Base-by-base conservation (phyloP, 2,329 filamentous ascomycete species). In the Aspergillus persii region DNA sequence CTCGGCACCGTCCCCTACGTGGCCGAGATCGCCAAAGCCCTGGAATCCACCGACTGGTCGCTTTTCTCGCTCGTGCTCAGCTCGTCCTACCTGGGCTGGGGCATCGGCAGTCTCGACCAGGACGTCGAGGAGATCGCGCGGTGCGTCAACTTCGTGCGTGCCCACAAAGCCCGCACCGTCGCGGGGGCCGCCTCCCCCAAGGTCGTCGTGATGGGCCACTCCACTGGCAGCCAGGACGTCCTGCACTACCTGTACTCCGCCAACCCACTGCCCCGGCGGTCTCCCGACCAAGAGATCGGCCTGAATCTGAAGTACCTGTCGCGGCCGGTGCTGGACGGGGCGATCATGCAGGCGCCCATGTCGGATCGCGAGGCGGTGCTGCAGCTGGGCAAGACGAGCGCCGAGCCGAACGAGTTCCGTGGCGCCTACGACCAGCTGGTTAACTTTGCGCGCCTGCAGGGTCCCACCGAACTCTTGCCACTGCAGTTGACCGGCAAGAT, bases 271-370 rank as follows among this genome's bases (percentile, higher is more conserved):
- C 66, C 69, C 36, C 31, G 23, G 49, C 15, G 41, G 3, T 26
- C 39, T 12, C 33, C 63, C 68, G 49, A 68, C 69, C 5, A 71
- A 61, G 57, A 68, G 5, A 67, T 68, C 31, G 68, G 70, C 6
- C 26, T 47, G 44, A 66, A 67, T 4, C 64, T 72, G 12, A 51
- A 67, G 36, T 63, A 77, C 49, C 61, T 75, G 5, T 74, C 76
- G 46, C 76, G 84, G 11, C 83, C 85, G 0, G 77, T 59, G 0
- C 77, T 96, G 1, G 86, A 95, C 60, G 92, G 89, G 39, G 87
- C 87, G 52, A 89, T 96, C 49, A 77, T 96, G 56, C 92, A 96
- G 73, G 91, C 89, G 0, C 87, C 90, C 0, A 87, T 93, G 3
- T 91, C 86, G 1, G 92, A 96, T 72, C 83, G 91, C 31, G 89